These are phyloP conservation scores for Colletotrichum coccodes DNA, from an alignment of 2,329 filamentous ascomycete genomes.

Conservation along the genomic window DNA sequence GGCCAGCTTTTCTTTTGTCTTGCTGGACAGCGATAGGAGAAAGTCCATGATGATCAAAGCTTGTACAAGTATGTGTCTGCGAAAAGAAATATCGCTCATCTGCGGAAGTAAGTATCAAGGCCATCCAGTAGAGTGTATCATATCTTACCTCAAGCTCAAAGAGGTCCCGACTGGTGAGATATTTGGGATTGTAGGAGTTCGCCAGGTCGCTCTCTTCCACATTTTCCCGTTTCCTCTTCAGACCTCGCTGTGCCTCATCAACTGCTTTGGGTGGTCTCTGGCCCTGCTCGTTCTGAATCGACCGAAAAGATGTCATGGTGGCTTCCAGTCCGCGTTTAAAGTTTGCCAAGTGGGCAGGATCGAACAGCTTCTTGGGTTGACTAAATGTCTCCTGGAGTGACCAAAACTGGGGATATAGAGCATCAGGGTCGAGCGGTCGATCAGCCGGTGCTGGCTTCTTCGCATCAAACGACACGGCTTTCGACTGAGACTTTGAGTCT, in stretches of 20 bases:
- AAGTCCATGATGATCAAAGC: slow-evolving; percentile 96
- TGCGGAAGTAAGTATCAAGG: slow-evolving; percentile 47
- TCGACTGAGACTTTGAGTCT: slow-evolving; percentile 47
- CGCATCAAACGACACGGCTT: slow-evolving; percentile 55
- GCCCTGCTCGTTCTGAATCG: slow-evolving; percentile 60
- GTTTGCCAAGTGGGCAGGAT: slow-evolving; percentile 74
- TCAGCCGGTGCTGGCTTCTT: slow-evolving; percentile 54
- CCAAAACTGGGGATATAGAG: slow-evolving; percentile 94
- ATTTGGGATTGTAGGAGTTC: slow-evolving; percentile 94
- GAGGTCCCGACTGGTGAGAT: slow-evolving; percentile 94
- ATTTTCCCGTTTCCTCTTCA: slow-evolving; percentile 77
- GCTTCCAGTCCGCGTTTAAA: slow-evolving; percentile 84
- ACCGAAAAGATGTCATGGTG: slow-evolving; percentile 65
- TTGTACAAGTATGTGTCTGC: slow-evolving; percentile 94
- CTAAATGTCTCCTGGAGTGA: slow-evolving; percentile 92
- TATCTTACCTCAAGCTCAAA: slow-evolving; percentile 86
- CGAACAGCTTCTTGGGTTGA: slow-evolving; percentile 85
- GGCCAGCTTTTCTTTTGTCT: slow-evolving; percentile 82
- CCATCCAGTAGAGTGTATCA: slow-evolving; percentile 28
- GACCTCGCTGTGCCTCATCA: slow-evolving; percentile 72
- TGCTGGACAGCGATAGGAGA: slow-evolving; percentile 86
- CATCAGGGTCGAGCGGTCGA: slow-evolving; percentile 72
- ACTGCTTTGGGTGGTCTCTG: slow-evolving; percentile 59
- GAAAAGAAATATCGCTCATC: slow-evolving; percentile 94
- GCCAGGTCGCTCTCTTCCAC: slow-evolving; percentile 64